These are phyloP conservation scores for Toxicodendron radicans DNA, from an alignment of 345 rosid genomes.

Conservation along the genomic window DNA sequence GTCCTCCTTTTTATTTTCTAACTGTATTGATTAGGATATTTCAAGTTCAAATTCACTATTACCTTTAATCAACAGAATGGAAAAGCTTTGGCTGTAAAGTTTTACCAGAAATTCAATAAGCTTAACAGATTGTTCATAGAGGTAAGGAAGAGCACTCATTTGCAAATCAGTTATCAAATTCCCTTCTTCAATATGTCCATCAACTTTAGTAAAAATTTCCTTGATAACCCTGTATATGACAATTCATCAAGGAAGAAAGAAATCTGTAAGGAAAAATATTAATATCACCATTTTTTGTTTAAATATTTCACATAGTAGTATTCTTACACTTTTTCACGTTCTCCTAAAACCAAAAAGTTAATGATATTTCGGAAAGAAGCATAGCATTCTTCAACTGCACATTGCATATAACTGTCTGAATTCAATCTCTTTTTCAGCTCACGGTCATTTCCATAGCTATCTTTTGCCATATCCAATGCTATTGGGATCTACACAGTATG, in stretches of 20 bases:
- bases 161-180: constrained; percentile 50
- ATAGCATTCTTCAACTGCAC: constrained; percentile 56
- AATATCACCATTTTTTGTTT: not conserved
- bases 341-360: constrained; percentile 44
- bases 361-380: constrained; percentile 51
- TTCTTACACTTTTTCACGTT: constrained; percentile 45
- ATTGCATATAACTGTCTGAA: constrained; percentile 51
- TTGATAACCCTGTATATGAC: constrained; percentile 55
- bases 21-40: constrained; percentile 30
- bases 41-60: constrained; percentile 3
- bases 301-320: not conserved
- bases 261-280: not conserved
- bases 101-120: constrained; percentile 74
- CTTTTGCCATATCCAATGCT: constrained; percentile 69
- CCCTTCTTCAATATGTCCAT: constrained; percentile 32
- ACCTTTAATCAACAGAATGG: not conserved
- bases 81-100: constrained; percentile 1
- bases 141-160: constrained; percentile 77
- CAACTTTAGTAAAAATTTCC: constrained; percentile 50
- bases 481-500: constrained; percentile 46
- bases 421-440: constrained; percentile 50
- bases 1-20: constrained; percentile 42
- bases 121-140: constrained; percentile 67
- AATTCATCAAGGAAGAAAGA: constrained; percentile 16
- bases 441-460: constrained; percentile 49